Conservation (phyloP, 257 asterid species). For the Echites panduratus region DNA sequence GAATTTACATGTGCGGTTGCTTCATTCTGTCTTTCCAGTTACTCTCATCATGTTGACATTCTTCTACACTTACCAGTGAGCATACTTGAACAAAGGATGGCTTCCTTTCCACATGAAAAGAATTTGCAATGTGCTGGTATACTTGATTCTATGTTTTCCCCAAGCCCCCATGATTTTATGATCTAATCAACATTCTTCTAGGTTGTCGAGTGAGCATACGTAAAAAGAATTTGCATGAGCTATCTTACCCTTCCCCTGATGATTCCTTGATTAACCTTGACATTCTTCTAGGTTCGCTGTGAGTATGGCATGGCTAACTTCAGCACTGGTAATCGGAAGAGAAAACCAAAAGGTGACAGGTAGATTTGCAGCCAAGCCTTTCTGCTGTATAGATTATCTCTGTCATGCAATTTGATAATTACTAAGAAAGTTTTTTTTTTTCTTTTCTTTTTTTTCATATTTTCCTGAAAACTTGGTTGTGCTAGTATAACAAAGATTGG, state of each 20-base stretch:
- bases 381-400: not conserved
- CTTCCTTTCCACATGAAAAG: not conserved
- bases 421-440: not conserved
- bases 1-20: not conserved
- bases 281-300: constrained; percentile 62
- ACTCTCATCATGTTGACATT: not conserved
- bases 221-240: not conserved
- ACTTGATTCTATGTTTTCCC: constrained; percentile 4
- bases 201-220: not conserved
- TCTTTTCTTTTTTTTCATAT: too few species aligned
- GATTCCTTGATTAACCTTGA: not conserved
- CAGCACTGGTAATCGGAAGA: constrained; percentile 94
- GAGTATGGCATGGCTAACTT: constrained; percentile 99
- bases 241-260: not conserved
- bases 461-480: not conserved
- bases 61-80: not conserved
- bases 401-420: not conserved
- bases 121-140: not conserved
- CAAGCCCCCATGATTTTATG: not conserved
- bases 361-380: constrained; percentile 10
- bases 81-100: not conserved
- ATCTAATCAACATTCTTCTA: not conserved
- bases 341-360: constrained; percentile 96
- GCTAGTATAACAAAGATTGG: not conserved
- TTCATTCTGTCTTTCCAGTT: not conserved